Base-by-base conservation (phyloP, 768 basidiomycete genomes). In the Infundibulicybe gibba region DNA sequence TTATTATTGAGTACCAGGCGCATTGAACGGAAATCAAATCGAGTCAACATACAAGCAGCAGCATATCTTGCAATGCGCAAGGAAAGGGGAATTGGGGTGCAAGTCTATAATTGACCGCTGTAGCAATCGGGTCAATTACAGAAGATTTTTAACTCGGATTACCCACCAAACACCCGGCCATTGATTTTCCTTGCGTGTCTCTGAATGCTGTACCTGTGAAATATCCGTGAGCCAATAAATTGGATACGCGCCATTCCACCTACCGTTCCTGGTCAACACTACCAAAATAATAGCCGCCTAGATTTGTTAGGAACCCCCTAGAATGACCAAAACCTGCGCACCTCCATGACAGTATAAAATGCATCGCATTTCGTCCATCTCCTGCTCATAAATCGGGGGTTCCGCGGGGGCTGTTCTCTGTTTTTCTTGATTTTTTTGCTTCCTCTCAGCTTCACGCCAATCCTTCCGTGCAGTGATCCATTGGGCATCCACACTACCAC, bases 21-120 rank as follows among this genome's bases (percentile, higher is more conserved):
- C 33, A 15, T 10, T 37, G 21, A 6, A 30, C 1, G 11, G 37
- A 9, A 34, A 16, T 14, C 25, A 8, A 21, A 14, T 33, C 20
- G 16, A 15, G 30, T 21, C 11, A 30, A 62, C 83, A 54, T 55
- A 91, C 90, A 98, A 6, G 93, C 85, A 2, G 95, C 90, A 10
- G 59, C 31, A 84, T 70, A 63, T 98, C 95, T 56, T 97, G 94
- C 6, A 97, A 66, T 1, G 86, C 90, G 53, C 90, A 92, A 12
- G 95, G 95, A 61, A 97, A 97, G 1, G 95, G 95, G 56, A 95
- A 98, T 65, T 97, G 95, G 0, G 95, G 95, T 12, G 94, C 88
- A n/a, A 94, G 79, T 33, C 87, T 79, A 57, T 90, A 90, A 52
- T 87, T 87, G 45, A 90, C 74, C 48, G 87, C 86, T 88, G 49